Base-by-base conservation (phyloP, 352 stramenopile genomes). In the Blastocystis hominis region DNA sequence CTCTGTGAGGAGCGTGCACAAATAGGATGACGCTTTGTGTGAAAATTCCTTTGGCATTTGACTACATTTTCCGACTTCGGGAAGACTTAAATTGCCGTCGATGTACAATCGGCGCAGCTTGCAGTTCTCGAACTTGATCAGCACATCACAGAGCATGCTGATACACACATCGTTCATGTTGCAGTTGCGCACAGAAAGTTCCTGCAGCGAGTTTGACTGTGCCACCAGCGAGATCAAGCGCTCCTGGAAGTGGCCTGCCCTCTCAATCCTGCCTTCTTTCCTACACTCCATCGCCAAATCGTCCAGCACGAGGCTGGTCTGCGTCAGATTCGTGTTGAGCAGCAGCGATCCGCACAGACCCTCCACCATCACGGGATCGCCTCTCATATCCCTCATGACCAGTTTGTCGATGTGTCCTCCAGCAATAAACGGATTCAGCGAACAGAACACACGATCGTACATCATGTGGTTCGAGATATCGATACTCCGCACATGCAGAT, bases 61-160 rank as follows among this genome's bases (percentile, higher is more conserved):
- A 15, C 1, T 56, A 78, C 68, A 61, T 36, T 78, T 78, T 55
- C 68, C 68, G 7, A 78, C 68, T 30, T 78, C 68, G 30, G 68
- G 68, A 34, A 78, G 59, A 4, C 40, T 40, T 15, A 78, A 46
- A 78, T 78, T 78, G 15, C 68, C 68, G 34, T 78, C 68, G 2
- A 78, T 40, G 0, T 38, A 55, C 4, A 78, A 46, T 13, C 20
- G 36, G 34, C 68, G 38, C 0, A 78, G 68, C 68, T 59, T 59
- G 34, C 68, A 61, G 53, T 61, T 78, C 3, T 40, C 2, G 13
- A 34, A 78, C 24, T 62, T 59, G 6, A 55, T 46, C 17, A 78
- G 68, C 42, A 78, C 68, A 38, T 78, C 68, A 30, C 68, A 78
- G 20, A 78, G 68, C 42, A 55, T 78, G 42, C 68, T 78, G 42